Conservation (phyloP, 2,329 filamentous ascomycete species). For the Claviceps fusiformis region DNA sequence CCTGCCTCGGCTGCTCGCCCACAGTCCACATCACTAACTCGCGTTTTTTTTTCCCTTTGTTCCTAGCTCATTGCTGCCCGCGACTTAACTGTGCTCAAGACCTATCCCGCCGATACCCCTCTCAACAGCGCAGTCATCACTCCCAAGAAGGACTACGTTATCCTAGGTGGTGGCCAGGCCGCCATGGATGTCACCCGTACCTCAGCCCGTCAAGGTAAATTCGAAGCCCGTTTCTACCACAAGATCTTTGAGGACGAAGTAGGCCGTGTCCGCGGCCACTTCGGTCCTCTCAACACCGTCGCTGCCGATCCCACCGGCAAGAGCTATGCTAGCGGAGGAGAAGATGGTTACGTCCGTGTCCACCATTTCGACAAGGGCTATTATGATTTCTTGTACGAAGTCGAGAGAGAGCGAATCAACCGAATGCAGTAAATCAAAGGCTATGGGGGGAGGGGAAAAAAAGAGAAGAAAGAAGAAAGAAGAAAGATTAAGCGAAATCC, state of each 20-base stretch:
- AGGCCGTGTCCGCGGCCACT: slow-evolving; percentile 90
- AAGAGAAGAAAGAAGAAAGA: not conserved
- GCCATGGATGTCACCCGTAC: slow-evolving; percentile 98
- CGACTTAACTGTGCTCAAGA: slow-evolving; percentile 86
- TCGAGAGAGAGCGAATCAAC: slow-evolving; percentile 68
- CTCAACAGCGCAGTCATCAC: slow-evolving; percentile 94
- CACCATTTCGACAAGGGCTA: slow-evolving; percentile 98
- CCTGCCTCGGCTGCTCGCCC: not conserved
- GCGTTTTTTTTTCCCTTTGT: not conserved
- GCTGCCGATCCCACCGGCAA: slow-evolving; percentile 84
- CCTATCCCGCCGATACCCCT: slow-evolving; percentile 80
- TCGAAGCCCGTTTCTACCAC: slow-evolving; percentile 99
- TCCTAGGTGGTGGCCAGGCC: slow-evolving; percentile 93
- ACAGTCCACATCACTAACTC: not conserved
- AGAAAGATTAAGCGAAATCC: not conserved
- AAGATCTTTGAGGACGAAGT: slow-evolving; percentile 99
- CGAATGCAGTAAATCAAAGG: slow-evolving; percentile 20
- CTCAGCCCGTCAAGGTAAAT: slow-evolving; percentile 88
- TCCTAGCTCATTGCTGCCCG: slow-evolving; percentile 63
- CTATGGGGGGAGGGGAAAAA: not conserved
- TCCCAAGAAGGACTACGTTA: slow-evolving; percentile 92
- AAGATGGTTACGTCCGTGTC: slow-evolving; percentile 96
- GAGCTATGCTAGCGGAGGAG: slow-evolving; percentile 87
- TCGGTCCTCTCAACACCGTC: slow-evolving; percentile 93
- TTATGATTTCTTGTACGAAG: slow-evolving; percentile 98